Evolutionary conservation across 768 basidiomycete genomes (phyloP).

Genomic region (Boletus coccyginus): DNA sequence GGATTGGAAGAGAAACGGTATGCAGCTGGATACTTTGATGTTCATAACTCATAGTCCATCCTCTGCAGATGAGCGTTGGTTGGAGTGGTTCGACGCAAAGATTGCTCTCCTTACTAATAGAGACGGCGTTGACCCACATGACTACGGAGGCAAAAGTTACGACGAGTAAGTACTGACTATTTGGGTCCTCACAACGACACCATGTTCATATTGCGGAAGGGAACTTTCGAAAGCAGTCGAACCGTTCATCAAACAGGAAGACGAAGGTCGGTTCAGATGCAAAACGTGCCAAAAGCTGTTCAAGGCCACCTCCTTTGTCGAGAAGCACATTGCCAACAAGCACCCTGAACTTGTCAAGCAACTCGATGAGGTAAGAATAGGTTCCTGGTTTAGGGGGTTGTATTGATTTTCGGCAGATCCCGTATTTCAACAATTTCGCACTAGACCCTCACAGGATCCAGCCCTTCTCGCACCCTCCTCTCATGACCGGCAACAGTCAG

Average conservation of each 20-base stretch:
- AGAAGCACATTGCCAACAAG: constrained; percentile 96
- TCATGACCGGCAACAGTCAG: constrained; percentile 61
- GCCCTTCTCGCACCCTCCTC: constrained; percentile 78
- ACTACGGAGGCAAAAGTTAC: constrained; percentile 85
- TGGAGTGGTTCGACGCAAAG: constrained; percentile 86
- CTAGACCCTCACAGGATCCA: constrained; percentile 93
- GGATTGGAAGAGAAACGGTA: constrained; percentile 68
- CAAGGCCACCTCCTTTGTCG: constrained; percentile 94
- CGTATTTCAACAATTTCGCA: constrained; percentile 94
- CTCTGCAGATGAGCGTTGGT: constrained; percentile 77
- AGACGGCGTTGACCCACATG: constrained; percentile 77
- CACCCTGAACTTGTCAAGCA: constrained; percentile 82
- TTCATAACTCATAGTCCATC: constrained; percentile 8
- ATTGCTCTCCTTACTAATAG: constrained; percentile 76
- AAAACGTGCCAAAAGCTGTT: constrained; percentile 96
- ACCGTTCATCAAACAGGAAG: constrained; percentile 88
- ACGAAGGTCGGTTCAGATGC: constrained; percentile 95
- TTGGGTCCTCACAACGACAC: constrained; percentile 6
- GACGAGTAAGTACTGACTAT: constrained; percentile 68
- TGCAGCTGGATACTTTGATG: constrained; percentile 17
- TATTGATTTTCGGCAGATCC: constrained; percentile 49
- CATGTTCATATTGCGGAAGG: constrained; percentile 40
- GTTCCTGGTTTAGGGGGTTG: constrained; percentile 4
- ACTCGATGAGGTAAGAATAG: constrained; percentile 72
- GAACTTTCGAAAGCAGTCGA: constrained; percentile 79